These are phyloP conservation scores for Aspergillus nidulans DNA, from an alignment of 495 filamentous ascomycete species.

Conservation along the genomic window DNA sequence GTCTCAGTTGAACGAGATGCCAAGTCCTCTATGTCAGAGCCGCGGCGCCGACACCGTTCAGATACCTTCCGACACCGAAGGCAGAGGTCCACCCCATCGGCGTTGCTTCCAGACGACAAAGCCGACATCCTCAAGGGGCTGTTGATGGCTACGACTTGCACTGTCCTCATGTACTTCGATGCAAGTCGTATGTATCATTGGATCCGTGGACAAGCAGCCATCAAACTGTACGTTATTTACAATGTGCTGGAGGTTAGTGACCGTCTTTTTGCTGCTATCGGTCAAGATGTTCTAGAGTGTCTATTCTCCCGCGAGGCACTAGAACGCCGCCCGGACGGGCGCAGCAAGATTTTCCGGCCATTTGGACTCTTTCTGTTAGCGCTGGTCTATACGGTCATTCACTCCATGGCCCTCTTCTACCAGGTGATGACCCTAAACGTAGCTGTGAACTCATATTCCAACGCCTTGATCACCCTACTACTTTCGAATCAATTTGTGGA, in stretches of 20 bases:
- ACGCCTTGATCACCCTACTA: conserved; percentile 85
- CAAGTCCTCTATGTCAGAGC: conserved; percentile 18
- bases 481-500: conserved; percentile 97
- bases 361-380: conserved; percentile 88
- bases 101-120: conserved; percentile 81
- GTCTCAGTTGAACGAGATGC: conserved; percentile 21
- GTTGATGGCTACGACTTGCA: conserved; percentile 78
- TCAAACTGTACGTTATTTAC: conserved; percentile 98
- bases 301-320: conserved; percentile 90
- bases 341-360: conserved; percentile 87
- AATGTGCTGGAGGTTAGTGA: conserved; percentile 91
- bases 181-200: conserved; percentile 98
- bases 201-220: conserved; percentile 90
- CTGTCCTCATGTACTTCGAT: conserved; percentile 85
- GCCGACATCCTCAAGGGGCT: conserved; percentile 89
- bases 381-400: conserved; percentile 79
- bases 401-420: conserved; percentile 86
- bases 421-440: conserved; percentile 97
- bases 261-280: conserved; percentile 80
- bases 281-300: conserved; percentile 94
- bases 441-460: conserved; percentile 97
- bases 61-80: conserved; percentile 55
- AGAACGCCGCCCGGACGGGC: conserved; percentile 78
- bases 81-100: conserved; percentile 79
- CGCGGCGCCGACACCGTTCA: conserved; percentile 26